Percentiles rank a stretch among this genome's conserved stretches.
Evolutionary conservation across 371 early-diverging fungal species (phyloP).

Genomic region (Mortierella sp.): DNA sequence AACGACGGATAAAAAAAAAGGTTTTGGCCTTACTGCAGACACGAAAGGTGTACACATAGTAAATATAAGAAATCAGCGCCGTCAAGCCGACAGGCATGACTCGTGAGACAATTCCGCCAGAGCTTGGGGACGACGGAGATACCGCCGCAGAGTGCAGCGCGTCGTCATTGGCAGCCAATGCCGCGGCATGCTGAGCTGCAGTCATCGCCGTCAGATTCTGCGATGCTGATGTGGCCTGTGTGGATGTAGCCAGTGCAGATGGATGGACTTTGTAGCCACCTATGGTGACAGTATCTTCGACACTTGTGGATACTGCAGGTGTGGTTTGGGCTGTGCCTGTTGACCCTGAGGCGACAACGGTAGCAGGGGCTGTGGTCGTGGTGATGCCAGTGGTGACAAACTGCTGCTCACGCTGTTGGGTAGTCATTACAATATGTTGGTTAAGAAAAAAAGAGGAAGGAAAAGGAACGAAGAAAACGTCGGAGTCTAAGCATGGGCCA

Average conservation of each 20-base stretch:
- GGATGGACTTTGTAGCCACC: constrained; percentile 42
- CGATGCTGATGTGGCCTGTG: constrained; percentile 12
- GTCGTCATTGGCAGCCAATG: constrained; percentile 25
- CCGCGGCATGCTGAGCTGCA: constrained; percentile 35
- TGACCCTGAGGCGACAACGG: not conserved
- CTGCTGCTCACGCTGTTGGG: constrained; percentile 8
- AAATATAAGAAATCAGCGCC: constrained; percentile 48
- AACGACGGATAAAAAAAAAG: not conserved
- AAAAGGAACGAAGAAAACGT: not conserved
- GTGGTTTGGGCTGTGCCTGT: not conserved
- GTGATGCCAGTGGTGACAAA: constrained; percentile 1
- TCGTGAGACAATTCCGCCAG: constrained; percentile 8
- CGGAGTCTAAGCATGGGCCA: no score
- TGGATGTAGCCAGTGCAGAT: constrained; percentile 29
- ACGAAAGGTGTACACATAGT: constrained; percentile 53
- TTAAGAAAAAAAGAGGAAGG: constrained; percentile 2
- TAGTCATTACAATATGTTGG: constrained; percentile 8
- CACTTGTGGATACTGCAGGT: not conserved
- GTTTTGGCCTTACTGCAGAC: constrained; percentile 48
- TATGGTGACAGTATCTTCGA: constrained; percentile 7
- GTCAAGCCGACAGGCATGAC: constrained; percentile 40
- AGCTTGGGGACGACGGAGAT: not conserved
- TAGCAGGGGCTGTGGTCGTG: not conserved
- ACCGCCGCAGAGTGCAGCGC: not conserved
- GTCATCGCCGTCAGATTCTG: constrained; percentile 24